phyloP scores from a whole-genome alignment of 306 rosid genomes.

The Begonia masoniana region DNA sequence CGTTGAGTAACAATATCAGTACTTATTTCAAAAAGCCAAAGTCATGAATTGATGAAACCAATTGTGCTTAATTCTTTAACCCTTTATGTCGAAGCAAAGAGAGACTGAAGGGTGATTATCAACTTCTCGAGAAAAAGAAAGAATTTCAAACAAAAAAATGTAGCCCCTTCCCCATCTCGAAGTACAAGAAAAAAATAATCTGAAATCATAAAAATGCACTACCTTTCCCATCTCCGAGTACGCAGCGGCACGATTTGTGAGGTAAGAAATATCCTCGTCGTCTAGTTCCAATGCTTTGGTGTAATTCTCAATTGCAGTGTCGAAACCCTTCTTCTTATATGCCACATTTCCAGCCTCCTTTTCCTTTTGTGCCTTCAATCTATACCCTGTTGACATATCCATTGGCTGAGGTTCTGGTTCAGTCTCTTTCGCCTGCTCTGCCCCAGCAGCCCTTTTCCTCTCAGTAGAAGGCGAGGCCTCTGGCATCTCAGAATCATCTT shows the following conservation, averaged over 20 bases:
- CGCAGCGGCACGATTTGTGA: constrained; percentile 80
- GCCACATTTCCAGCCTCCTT: constrained; percentile 85
- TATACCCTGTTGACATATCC: constrained; percentile 35
- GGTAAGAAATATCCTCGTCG: constrained; percentile 66
- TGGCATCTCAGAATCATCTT: constrained; percentile 53
- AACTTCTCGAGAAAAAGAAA: too few species aligned
- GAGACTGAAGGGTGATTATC: too few species aligned
- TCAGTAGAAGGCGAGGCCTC: constrained; percentile 30
- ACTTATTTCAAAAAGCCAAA: too few species aligned
- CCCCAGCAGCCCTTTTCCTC: constrained; percentile 45
- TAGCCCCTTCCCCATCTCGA: too few species aligned
- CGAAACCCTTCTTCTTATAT: constrained; percentile 83
- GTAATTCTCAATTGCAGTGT: constrained; percentile 66
- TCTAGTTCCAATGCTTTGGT: constrained; percentile 70
- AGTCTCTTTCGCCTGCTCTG: constrained; percentile 33
- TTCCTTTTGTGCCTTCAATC: too few species aligned
- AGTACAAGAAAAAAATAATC: too few species aligned
- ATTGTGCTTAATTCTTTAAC: too few species aligned
- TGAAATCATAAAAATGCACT: neutral
- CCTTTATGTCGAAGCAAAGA: too few species aligned
- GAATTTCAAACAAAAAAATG: too few species aligned
- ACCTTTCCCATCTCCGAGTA: constrained; percentile 94
- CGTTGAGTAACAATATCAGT: too few species aligned
- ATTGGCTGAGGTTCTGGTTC: constrained; percentile 45
- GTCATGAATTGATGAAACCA: too few species aligned